Conservation (phyloP, 2,329 filamentous ascomycete genomes). For the Leptographium radiaticola region DNA sequence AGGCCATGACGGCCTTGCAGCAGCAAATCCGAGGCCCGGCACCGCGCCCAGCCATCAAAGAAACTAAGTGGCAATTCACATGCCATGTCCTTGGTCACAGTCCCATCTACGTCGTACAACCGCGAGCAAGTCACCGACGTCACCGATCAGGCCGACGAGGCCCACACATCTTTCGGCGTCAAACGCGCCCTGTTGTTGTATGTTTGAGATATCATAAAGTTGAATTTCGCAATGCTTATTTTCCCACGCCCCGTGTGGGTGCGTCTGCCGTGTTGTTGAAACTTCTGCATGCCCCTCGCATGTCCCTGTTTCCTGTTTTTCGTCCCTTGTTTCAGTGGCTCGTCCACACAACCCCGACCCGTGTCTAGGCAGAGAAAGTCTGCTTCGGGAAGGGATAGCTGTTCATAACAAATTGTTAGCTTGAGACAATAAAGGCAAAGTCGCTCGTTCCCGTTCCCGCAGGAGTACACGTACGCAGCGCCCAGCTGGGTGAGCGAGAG, state of each 20-base stretch:
- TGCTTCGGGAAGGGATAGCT: slow-evolving; percentile 78
- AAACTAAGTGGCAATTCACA: too few relatives aligned
- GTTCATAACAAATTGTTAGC: slow-evolving; percentile 6
- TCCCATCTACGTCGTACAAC: too few relatives aligned
- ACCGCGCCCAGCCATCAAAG: too few relatives aligned
- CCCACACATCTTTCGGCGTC: not conserved
- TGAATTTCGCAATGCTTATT: slow-evolving; percentile 17
- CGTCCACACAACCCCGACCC: slow-evolving; percentile 11
- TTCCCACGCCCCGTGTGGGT: slow-evolving; percentile 2
- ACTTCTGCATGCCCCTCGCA: slow-evolving; percentile 7
- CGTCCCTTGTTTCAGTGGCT: not conserved
- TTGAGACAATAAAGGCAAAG: not conserved
- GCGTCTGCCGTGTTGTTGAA: slow-evolving; percentile 17
- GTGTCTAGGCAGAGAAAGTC: slow-evolving; percentile 43
- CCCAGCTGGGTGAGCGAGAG: slow-evolving; percentile 91
- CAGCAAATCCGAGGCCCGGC: too few relatives aligned
- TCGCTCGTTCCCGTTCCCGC: too few relatives aligned
- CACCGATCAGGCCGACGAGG: not conserved
- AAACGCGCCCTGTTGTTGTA: not conserved
- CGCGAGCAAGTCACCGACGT: too few relatives aligned
- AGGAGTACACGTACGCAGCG: slow-evolving; percentile 62
- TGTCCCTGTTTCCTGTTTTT: not conserved
- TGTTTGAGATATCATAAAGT: slow-evolving; percentile 18
- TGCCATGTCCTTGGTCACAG: too few relatives aligned
- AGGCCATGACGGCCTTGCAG: too few relatives aligned